Percentiles rank a stretch among this genome's conserved stretches.
Conservation (phyloP, 345 rosid species). For the Citrus cavaleriei region DNA sequence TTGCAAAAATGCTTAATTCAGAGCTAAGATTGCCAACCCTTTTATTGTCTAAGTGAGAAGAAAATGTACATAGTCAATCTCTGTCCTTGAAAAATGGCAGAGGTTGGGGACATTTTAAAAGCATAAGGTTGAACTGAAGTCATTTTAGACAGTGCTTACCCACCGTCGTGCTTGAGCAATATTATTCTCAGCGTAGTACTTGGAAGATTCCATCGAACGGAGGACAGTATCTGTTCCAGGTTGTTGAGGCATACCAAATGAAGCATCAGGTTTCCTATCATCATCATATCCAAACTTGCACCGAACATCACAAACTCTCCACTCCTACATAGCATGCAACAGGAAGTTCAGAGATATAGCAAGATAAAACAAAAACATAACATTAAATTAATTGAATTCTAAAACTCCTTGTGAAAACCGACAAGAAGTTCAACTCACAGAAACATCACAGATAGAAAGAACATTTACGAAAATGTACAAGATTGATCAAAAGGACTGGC, state of each 20-base stretch:
- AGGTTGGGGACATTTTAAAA: background rate
- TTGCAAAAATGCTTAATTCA: background rate
- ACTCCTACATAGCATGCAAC: constrained; percentile 44
- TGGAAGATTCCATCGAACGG: constrained; percentile 93
- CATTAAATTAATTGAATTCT: background rate
- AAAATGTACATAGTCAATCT: background rate
- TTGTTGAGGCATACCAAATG: constrained; percentile 43
- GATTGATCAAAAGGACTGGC: background rate
- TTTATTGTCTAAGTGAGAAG: background rate
- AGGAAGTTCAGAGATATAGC: constrained; percentile 1
- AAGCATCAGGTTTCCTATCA: constrained; percentile 58
- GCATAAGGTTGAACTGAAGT: constrained; percentile 11
- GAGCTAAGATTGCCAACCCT: background rate
- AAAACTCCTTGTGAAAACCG: background rate
- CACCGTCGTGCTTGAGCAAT: constrained; percentile 88
- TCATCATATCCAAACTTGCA: constrained; percentile 58
- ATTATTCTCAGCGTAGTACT: constrained; percentile 71
- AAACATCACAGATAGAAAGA: background rate
- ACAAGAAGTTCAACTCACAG: background rate
- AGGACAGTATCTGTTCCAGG: constrained; percentile 46
- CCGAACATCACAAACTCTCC: constrained; percentile 58
- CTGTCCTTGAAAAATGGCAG: background rate
- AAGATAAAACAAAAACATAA: background rate
- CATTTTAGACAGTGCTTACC: constrained; percentile 73
- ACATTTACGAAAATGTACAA: background rate